A percentile compares a stretch with the other conserved stretches of the same genome.
These are phyloP conservation scores for Nicotiana tabacum DNA, from an alignment of 257 asterid genomes.

Conservation along the genomic window DNA sequence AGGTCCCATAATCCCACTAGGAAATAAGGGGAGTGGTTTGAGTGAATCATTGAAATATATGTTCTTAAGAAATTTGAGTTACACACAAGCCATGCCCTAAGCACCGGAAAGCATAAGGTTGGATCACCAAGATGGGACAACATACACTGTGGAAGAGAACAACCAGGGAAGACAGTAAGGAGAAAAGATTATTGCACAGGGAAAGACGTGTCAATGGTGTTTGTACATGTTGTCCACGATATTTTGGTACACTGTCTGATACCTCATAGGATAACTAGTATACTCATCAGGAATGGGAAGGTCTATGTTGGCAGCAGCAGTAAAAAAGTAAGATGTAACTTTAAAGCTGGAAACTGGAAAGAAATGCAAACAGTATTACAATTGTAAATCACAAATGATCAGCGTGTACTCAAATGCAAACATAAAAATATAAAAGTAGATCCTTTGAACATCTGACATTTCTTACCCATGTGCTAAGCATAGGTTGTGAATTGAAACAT, in stretches of 20 bases:
- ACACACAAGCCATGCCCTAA: neutral
- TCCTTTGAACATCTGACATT: neutral
- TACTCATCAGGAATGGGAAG: neutral
- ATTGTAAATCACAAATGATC: neutral
- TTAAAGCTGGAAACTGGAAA: neutral
- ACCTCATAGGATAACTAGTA: neutral
- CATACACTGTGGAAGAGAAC: neutral
- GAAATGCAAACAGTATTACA: neutral
- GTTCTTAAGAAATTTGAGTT: neutral
- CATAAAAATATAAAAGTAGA: neutral
- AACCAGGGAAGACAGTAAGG: neutral
- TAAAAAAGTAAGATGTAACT: neutral
- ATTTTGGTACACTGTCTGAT: neutral
- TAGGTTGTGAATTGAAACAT: slow-evolving; percentile 62
- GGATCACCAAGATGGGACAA: neutral
- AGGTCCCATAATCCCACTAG: neutral
- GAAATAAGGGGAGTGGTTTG: neutral
- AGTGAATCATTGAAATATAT: neutral
- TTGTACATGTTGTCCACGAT: neutral
- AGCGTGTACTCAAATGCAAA: neutral
- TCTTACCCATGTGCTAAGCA: slow-evolving; percentile 86
- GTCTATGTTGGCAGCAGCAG: neutral
- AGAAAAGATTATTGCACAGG: neutral
- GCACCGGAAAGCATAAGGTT: neutral
- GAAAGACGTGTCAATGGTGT: neutral